Percentiles rank a stretch among this genome's conserved stretches.
These are phyloP conservation scores for Fistulifera pelliculosa DNA, from an alignment of 108 stramenopile genomes.

Conservation along the genomic window DNA sequence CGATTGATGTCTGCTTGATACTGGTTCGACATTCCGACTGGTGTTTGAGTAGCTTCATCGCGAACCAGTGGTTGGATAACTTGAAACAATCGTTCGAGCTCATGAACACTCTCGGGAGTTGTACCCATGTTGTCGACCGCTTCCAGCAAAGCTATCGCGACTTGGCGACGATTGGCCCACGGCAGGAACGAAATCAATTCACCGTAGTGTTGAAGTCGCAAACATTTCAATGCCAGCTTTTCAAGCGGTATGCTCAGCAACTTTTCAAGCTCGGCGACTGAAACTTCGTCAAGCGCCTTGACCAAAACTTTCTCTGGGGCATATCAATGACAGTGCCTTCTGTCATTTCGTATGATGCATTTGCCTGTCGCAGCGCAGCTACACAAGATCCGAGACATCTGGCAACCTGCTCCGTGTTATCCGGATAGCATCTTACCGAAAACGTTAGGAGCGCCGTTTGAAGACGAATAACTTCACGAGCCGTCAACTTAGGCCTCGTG, in stretches of 20 bases:
- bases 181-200: constrained; percentile 83
- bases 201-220: constrained; percentile 77
- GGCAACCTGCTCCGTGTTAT: constrained; percentile 76
- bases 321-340: constrained; percentile 12
- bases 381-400: constrained; percentile 76
- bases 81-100: constrained; percentile 75
- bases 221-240: constrained; percentile 62
- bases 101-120: constrained; percentile 35
- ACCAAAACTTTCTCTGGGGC: constrained; percentile 24
- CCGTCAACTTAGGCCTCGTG: constrained; percentile 67
- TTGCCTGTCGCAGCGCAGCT: constrained; percentile 48
- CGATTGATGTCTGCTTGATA: constrained; percentile 25
- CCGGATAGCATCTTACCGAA: constrained; percentile 89
- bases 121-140: constrained; percentile 43
- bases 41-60: constrained; percentile 32
- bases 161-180: constrained; percentile 78
- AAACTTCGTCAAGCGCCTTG: constrained; percentile 55
- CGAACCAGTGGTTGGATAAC: constrained; percentile 86
- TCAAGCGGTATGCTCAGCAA: constrained; percentile 84
- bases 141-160: constrained; percentile 66
- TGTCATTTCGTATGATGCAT: constrained; percentile 35
- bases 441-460: constrained; percentile 86
- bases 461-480: constrained; percentile 87
- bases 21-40: constrained; percentile 11
- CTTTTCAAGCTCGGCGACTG: constrained; percentile 80